Percentiles rank a stretch among this genome's conserved stretches.
Conservation (phyloP, 306 rosid genomes). For the Alnus rubra region DNA sequence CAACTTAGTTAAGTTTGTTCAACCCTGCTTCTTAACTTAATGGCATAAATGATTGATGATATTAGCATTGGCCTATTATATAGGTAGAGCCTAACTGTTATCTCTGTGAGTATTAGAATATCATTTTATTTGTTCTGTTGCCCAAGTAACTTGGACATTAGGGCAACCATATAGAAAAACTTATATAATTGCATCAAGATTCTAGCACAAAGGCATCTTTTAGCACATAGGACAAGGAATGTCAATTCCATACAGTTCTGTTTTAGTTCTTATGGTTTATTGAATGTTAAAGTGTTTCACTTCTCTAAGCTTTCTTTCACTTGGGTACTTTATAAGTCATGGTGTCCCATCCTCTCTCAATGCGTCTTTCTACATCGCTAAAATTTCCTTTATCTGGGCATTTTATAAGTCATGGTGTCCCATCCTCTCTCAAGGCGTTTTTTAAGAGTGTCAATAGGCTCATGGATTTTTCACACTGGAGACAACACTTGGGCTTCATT, state of each 20-base stretch:
- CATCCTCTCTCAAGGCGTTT: too few relatives aligned
- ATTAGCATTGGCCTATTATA: neutral
- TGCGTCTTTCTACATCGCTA: too few relatives aligned
- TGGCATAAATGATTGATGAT: neutral
- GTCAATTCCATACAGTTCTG: neutral
- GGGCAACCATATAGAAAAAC: neutral
- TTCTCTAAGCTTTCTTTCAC: too few relatives aligned
- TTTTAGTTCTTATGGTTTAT: neutral
- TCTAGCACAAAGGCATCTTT: neutral
- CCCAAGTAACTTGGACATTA: neutral
- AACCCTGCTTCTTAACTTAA: neutral
- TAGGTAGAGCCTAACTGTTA: constrained; percentile 21
- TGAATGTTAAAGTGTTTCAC: too few relatives aligned
- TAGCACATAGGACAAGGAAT: constrained; percentile 3
- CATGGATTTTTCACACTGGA: too few relatives aligned
- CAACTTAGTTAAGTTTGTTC: neutral
- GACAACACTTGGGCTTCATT: too few relatives aligned
- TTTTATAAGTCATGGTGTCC: too few relatives aligned
- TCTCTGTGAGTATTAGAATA: constrained; percentile 31
- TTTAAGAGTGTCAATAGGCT: too few relatives aligned
- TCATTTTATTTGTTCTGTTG: neutral
- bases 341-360: too few relatives aligned
- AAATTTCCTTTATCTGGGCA: too few relatives aligned
- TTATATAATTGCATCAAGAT: neutral
- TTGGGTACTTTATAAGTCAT: too few relatives aligned